These are phyloP conservation scores for Leishmania major DNA, from an alignment of 208 protist genomes.

Conservation along the genomic window DNA sequence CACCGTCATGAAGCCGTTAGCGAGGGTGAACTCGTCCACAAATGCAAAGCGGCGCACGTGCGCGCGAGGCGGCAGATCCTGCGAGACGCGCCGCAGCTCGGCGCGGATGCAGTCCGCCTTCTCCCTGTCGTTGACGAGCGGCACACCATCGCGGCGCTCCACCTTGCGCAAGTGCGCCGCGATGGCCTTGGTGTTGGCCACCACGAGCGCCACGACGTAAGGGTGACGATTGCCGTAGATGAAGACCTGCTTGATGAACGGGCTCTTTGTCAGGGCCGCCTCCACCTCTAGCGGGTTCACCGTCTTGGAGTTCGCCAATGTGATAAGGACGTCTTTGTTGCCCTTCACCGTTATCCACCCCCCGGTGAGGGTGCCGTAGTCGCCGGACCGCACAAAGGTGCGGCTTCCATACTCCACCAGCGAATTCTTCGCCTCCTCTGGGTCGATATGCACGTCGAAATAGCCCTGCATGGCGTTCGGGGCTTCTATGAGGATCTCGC, in stretches of 20 bases:
- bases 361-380: slow-evolving; percentile 88
- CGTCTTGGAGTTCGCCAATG: slow-evolving; percentile 74
- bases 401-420: slow-evolving; percentile 87
- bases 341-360: slow-evolving; percentile 88
- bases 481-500: slow-evolving; percentile 87
- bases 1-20: slow-evolving; percentile 90
- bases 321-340: slow-evolving; percentile 86
- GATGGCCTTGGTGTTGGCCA: slow-evolving; percentile 86
- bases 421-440: slow-evolving; percentile 85
- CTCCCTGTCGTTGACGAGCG: slow-evolving; percentile 86
- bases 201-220: slow-evolving; percentile 83
- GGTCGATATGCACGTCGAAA: slow-evolving; percentile 91
- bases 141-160: slow-evolving; percentile 88
- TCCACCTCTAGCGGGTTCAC: slow-evolving; percentile 87
- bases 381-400: slow-evolving; percentile 89
- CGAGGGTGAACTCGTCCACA: slow-evolving; percentile 89
- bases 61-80: slow-evolving; percentile 73
- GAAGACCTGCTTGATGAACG: slow-evolving; percentile 88
- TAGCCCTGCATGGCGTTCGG: slow-evolving; percentile 92
- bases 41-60: slow-evolving; percentile 91
- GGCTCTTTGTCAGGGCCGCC: slow-evolving; percentile 74
- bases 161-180: slow-evolving; percentile 85
- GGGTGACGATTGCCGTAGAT: slow-evolving; percentile 75
- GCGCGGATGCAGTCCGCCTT: slow-evolving; percentile 90
- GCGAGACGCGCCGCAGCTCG: slow-evolving; percentile 80